Conservation (phyloP, 371 early-diverging fungal genomes). For the Blakeslea trispora region DNA sequence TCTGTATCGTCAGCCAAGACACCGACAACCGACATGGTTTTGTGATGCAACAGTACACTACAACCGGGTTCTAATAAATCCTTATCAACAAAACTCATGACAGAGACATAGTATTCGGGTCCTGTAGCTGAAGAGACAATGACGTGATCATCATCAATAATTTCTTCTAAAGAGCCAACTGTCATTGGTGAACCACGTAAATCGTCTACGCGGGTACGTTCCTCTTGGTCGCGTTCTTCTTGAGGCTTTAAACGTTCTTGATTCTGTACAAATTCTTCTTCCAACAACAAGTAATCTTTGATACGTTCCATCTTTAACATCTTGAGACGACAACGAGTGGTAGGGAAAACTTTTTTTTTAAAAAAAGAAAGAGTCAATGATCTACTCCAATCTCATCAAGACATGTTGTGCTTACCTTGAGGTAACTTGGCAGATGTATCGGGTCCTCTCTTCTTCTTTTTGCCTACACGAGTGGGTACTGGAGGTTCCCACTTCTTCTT, state of each 20-base stretch:
- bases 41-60: conserved; percentile 97
- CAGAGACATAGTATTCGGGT: conserved; percentile 98
- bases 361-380: conserved; percentile 12
- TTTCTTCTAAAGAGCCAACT: conserved; percentile 99
- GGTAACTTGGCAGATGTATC: conserved; percentile 94
- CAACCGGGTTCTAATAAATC: conserved; percentile 99
- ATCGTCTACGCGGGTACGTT: conserved; percentile 96
- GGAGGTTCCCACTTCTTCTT: conserved; percentile 99
- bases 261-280: conserved; percentile 98
- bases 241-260: conserved; percentile 96
- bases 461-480: conserved; percentile 96
- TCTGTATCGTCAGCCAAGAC: conserved; percentile 97
- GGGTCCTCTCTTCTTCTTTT: conserved; percentile 96
- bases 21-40: conserved; percentile 95
- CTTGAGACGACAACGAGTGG: conserved; percentile 96
- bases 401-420: conserved; percentile 58
- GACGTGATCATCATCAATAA: conserved; percentile 99
- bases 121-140: conserved; percentile 97
- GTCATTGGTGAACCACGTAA: conserved; percentile 99
- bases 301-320: conserved; percentile 95
- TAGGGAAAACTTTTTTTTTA: conserved; percentile 97
- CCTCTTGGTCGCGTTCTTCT: conserved; percentile 93
- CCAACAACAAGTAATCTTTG: conserved; percentile 96
- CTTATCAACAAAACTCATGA: conserved; percentile 99
- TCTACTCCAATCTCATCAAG: not conserved